Percentiles rank a stretch among this genome's conserved stretches.
phyloP scores from a whole-genome alignment of 129 eudicot species.

The Sambucus nigra region DNA sequence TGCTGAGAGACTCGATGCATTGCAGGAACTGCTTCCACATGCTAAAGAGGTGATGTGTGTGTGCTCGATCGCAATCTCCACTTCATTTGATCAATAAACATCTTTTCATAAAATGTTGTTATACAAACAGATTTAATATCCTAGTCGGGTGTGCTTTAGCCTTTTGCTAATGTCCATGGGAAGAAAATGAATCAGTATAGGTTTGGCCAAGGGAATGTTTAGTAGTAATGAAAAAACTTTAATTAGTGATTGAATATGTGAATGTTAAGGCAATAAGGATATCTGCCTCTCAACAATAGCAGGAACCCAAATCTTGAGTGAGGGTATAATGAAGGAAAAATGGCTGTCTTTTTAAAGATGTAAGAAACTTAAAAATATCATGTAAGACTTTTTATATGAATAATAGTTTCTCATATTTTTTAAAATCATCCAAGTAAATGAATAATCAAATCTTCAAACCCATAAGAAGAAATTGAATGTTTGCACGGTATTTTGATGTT shows the following conservation, averaged over 20 bases:
- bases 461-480: background rate
- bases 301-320: background rate
- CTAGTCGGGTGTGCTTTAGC: background rate
- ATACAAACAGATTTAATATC: background rate
- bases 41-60: slow-evolving; percentile 25
- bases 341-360: background rate
- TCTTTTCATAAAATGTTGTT: background rate
- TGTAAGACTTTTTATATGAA: background rate
- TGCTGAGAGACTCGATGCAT: slow-evolving; percentile 39
- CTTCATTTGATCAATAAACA: background rate
- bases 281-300: background rate
- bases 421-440: background rate
- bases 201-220: too few species aligned
- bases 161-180: background rate
- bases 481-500: background rate
- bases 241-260: background rate
- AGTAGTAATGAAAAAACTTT: too few species aligned
- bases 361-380: background rate
- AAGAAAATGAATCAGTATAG: too few species aligned
- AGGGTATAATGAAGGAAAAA: background rate
- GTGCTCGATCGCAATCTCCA: background rate
- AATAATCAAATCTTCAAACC: background rate
- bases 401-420: background rate
- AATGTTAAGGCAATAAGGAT: background rate
- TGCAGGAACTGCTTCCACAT: slow-evolving; percentile 45